Base-by-base conservation (phyloP, 202 grass and related monocot genomes). In the Saccharum hybrid region DNA sequence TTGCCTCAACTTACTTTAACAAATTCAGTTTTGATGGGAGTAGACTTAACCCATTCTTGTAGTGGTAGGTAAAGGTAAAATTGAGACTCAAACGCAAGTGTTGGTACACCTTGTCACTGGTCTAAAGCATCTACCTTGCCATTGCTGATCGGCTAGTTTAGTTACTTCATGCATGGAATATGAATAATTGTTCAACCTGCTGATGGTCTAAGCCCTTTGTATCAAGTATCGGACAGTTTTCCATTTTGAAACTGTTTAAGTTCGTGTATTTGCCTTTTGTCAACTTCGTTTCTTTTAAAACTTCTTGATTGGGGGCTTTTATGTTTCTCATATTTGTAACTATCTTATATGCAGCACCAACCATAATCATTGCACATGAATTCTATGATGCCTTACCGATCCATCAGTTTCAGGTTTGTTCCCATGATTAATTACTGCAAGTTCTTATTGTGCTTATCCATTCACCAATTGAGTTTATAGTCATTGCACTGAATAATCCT, bases 321-420 rank as follows among this genome's bases (percentile, higher is more conserved):
- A 34, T 86, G 7, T 79, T 82, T 61, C 4, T 74, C 63, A 75
- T 68, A 69, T 87, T 56, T 71, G 34, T 41, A 60, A 81, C 42
- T 45, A 11, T 88, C 10, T 68, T 72, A 43, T 81, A 49, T 93
- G 73, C 89, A 99, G 96, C 42, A 6, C 89, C 89, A 65, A 96
- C 89, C 45, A 92, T 99, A 86, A 92, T 99, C 66, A 87, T 94
- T 80, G 96, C 88, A 1, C 96, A 96, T 89, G 96, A 99, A 86
- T 99, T 99, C 67, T 99, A 80, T 82, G 96, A 99, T 92, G 93
- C 93, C 46, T 65, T 96, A 41, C 96, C 96, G 46, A 85, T 99
- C 72, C 89, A 94, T 75, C 93, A 99, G 66, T 99, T 99, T 88
- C 93, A 99, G 93, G 96, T 96, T 85, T 83, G 64, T 79, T 61